These are phyloP conservation scores for Talaromyces sp. DNA, from an alignment of 2,329 filamentous ascomycete genomes.

Conservation along the genomic window DNA sequence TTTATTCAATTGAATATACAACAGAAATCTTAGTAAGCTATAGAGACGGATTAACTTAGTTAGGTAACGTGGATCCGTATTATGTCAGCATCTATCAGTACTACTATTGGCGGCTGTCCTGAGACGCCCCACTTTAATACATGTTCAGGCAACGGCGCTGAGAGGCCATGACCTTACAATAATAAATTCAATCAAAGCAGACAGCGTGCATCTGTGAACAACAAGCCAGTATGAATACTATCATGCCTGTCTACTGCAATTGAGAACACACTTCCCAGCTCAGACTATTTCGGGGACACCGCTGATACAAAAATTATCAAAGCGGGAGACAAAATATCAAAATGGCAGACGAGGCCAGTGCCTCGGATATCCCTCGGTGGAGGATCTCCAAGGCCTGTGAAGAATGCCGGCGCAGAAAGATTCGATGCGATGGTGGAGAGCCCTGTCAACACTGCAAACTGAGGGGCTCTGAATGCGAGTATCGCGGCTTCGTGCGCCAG, in stretches of 20 bases:
- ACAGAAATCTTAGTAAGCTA: too few relatives aligned
- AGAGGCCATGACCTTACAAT: not conserved
- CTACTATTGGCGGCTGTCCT: not conserved
- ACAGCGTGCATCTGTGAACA: not conserved
- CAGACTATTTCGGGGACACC: not conserved
- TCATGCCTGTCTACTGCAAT: not conserved
- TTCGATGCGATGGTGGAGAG: slow-evolving; percentile 34
- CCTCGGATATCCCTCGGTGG: slow-evolving; percentile 20
- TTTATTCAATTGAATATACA: too few relatives aligned
- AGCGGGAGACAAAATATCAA: not conserved
- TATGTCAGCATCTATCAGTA: not conserved
- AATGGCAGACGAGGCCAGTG: slow-evolving; percentile 21
- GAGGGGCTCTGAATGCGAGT: slow-evolving; percentile 27
- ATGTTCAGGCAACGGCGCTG: not conserved
- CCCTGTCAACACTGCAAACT: slow-evolving; percentile 36
- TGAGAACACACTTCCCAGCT: not conserved
- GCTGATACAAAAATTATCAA: not conserved
- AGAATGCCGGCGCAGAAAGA: slow-evolving; percentile 37
- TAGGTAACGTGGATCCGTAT: not conserved
- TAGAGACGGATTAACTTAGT: not conserved
- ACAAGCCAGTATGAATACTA: not conserved
- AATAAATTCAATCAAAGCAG: not conserved
- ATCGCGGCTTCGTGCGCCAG: slow-evolving; percentile 31
- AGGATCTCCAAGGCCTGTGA: slow-evolving; percentile 35
- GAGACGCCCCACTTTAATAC: not conserved